A percentile compares a stretch with the other conserved stretches of the same genome.
Evolutionary conservation across 2,329 filamentous ascomycete genomes (phyloP).

Genomic region (Penicillium sp.): DNA sequence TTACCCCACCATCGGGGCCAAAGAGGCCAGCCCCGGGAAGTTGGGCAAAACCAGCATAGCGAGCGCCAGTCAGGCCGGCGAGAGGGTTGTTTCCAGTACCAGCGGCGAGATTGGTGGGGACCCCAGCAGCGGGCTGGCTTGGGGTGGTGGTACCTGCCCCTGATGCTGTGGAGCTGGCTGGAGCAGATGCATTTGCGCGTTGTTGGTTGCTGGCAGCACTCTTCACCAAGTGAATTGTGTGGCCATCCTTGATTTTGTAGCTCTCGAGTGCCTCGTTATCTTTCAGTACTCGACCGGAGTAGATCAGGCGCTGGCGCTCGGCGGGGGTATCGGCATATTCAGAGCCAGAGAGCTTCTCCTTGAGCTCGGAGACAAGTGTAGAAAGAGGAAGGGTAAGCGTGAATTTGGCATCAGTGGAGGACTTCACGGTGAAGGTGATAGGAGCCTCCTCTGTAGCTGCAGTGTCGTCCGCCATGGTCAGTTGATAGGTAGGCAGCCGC

Average conservation of each 20-base stretch:
- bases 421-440: conserved; percentile 96
- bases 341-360: conserved; percentile 79
- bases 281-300: conserved; percentile 95
- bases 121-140: conserved; percentile 44
- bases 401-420: conserved; percentile 87
- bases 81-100: conserved; percentile 81
- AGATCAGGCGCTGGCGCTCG: conserved; percentile 92
- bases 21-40: conserved; percentile 88
- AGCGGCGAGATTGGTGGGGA: conserved; percentile 56
- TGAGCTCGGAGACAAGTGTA: conserved; percentile 82
- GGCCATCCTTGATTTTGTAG: conserved; percentile 95
- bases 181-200: conserved; percentile 61
- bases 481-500: conserved; percentile 14
- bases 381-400: conserved; percentile 78
- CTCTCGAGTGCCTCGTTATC: conserved; percentile 82
- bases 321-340: conserved; percentile 87
- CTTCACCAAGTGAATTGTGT: conserved; percentile 96
- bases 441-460: conserved; percentile 68
- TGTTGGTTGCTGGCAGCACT: conserved; percentile 83
- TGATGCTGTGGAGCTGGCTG: conserved; percentile 49
- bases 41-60: conserved; percentile 90
- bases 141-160: conserved; percentile 41
- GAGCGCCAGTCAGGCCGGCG: conserved; percentile 86
- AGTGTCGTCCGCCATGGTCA: conserved; percentile 50
- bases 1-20: conserved; percentile 90